Evolutionary conservation across 441 rosid genomes (phyloP).

Genomic region (Francoa sonchifolia): DNA sequence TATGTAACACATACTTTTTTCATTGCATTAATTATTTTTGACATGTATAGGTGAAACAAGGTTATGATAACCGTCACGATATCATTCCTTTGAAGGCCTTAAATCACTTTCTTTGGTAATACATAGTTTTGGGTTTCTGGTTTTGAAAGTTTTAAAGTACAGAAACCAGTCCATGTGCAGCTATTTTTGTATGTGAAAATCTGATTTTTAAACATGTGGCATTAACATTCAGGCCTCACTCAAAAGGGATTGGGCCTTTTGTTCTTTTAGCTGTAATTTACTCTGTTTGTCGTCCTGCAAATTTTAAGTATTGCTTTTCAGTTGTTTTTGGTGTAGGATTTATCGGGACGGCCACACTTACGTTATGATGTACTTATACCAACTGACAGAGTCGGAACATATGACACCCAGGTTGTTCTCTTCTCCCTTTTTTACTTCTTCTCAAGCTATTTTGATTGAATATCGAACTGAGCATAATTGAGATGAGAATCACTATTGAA

Average conservation of each 20-base stretch:
- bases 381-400: conserved; percentile 70
- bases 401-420: conserved; percentile 70
- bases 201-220: no score
- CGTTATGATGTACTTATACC: conserved; percentile 69
- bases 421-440: conserved; percentile 4
- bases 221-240: no score
- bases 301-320: conserved; percentile 1
- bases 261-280: not conserved
- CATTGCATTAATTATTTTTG: not conserved
- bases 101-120: no score
- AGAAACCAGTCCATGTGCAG: no score
- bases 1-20: conserved; percentile 13
- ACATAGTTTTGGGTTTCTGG: no score
- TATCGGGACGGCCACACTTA: conserved; percentile 78
- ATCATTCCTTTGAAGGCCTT: not conserved
- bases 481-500: not conserved
- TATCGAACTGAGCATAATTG: not conserved
- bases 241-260: not conserved
- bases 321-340: conserved; percentile 33
- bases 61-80: not conserved
- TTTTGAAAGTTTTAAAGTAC: no score
- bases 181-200: no score
- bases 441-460: not conserved
- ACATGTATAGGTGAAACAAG: not conserved
- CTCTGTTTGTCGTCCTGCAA: not conserved